These are phyloP conservation scores for Solanum megistacrolobum DNA, from an alignment of 257 asterid species.

Conservation along the genomic window DNA sequence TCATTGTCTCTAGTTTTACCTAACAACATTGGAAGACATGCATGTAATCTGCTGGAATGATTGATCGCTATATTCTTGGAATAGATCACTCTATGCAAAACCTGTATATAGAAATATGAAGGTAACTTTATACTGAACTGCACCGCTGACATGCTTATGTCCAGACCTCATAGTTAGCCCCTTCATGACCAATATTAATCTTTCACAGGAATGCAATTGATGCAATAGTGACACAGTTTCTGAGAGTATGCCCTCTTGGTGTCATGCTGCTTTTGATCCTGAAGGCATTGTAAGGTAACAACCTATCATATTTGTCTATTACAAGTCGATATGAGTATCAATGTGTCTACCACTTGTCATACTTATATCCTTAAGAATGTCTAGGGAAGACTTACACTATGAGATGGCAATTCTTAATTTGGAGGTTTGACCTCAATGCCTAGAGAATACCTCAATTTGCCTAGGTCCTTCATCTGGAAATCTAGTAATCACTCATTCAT, in stretches of 20 bases:
- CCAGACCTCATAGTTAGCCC: background rate
- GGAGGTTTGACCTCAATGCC: background rate
- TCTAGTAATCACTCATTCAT: background rate
- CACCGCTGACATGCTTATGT: background rate
- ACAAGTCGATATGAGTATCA: background rate
- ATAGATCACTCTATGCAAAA: conserved; percentile 54
- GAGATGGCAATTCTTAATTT: background rate
- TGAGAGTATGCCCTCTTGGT: conserved; percentile 54
- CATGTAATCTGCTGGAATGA: conserved; percentile 84
- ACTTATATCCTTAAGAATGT: background rate
- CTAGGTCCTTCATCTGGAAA: background rate
- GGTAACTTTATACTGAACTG: conserved; percentile 25
- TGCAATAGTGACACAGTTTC: conserved; percentile 32
- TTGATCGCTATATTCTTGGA: conserved; percentile 68
- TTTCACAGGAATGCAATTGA: conserved; percentile 49
- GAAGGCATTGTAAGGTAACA: conserved; percentile 82
- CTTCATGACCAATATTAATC: background rate
- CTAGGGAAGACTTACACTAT: background rate
- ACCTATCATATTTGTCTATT: background rate
- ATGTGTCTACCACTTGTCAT: background rate
- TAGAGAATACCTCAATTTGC: background rate
- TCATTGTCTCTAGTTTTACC: background rate
- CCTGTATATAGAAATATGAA: conserved; percentile 65
- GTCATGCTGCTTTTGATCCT: conserved; percentile 79
- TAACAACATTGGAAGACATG: conserved; percentile 36